Evolutionary conservation across 345 rosid species (phyloP).

Genomic region (Lumnitzera racemosa): DNA sequence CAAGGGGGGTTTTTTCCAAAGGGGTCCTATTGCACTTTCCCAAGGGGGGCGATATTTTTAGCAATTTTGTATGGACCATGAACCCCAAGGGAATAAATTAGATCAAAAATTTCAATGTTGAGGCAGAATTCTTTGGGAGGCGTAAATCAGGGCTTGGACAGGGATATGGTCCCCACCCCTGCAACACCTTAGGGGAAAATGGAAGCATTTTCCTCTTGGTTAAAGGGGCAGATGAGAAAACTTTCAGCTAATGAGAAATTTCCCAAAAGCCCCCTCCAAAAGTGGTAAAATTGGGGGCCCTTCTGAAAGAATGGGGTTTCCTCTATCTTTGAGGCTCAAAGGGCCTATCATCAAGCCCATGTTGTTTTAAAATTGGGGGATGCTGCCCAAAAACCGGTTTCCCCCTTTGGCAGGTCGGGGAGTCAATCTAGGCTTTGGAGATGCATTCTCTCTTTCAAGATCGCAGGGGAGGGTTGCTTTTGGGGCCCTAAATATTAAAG

Average conservation of each 20-base stretch:
- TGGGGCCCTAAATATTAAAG: constrained; percentile 79
- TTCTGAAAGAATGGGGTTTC: constrained; percentile 80
- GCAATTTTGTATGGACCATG: constrained; percentile 97
- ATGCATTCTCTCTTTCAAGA: constrained; percentile 68
- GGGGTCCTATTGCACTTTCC: constrained; percentile 90
- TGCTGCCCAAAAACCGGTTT: constrained; percentile 92
- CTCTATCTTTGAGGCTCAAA: constrained; percentile 79
- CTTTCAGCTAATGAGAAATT: constrained; percentile 51
- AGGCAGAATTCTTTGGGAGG: constrained; percentile 67
- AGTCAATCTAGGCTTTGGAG: constrained; percentile 90
- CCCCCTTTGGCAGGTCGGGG: constrained; percentile 99
- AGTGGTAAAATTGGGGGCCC: constrained; percentile 66
- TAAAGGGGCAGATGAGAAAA: constrained; percentile 29
- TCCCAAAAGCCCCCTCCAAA: constrained; percentile 73
- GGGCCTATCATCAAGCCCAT: constrained; percentile 54
- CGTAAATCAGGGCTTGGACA: constrained; percentile 75
- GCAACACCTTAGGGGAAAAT: constrained; percentile 30
- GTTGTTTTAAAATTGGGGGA: constrained; percentile 79
- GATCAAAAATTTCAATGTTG: constrained; percentile 64
- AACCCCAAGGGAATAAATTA: constrained; percentile 60
- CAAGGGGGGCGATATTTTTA: constrained; percentile 73
- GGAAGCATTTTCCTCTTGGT: constrained; percentile 49
- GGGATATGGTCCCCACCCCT: constrained; percentile 83
- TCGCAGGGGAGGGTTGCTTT: constrained; percentile 74
- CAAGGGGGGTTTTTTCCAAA: constrained; percentile 89